phyloP scores from a whole-genome alignment of 371 early-diverging fungal species.

The Haplosporangium sp. region DNA sequence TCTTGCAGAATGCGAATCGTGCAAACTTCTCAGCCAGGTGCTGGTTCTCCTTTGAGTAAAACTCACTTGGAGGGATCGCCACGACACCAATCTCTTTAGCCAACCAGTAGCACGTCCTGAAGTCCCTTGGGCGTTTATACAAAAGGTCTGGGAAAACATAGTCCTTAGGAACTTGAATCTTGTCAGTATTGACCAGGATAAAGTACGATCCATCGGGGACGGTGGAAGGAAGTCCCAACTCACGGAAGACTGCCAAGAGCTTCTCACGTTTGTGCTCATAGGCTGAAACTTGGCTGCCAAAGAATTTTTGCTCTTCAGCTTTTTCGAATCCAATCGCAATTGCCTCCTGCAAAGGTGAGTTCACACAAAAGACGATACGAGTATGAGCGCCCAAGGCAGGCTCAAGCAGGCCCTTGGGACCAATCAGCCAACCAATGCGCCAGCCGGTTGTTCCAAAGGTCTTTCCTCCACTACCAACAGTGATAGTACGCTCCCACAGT shows the following conservation, averaged over 20 bases:
- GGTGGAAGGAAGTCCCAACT: constrained; percentile 81
- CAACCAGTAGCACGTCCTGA: constrained; percentile 88
- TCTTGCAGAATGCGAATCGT: constrained; percentile 96
- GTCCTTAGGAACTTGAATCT: constrained; percentile 75
- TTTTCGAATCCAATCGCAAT: constrained; percentile 82
- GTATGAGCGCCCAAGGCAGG: constrained; percentile 90
- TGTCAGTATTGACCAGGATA: constrained; percentile 85
- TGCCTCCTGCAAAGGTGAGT: constrained; percentile 94
- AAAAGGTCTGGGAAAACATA: constrained; percentile 74
- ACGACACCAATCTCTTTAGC: constrained; percentile 93
- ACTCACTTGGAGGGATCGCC: constrained; percentile 94
- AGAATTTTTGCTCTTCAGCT: constrained; percentile 73
- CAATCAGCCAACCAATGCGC: constrained; percentile 96
- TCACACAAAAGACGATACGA: constrained; percentile 89
- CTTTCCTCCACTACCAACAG: constrained; percentile 95
- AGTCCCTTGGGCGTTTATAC: constrained; percentile 77
- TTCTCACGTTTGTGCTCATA: constrained; percentile 83
- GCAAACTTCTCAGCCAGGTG: constrained; percentile 81
- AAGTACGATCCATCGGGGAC: constrained; percentile 96
- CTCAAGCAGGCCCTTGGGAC: constrained; percentile 79
- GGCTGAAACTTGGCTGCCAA: constrained; percentile 71
- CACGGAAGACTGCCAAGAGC: constrained; percentile 77
- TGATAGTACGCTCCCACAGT: constrained; percentile 93
- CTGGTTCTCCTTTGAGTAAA: constrained; percentile 83
- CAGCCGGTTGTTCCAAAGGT: constrained; percentile 97